These are phyloP conservation scores for Dothiorella sarmentorum DNA, from an alignment of 2,329 filamentous ascomycete genomes.

Conservation along the genomic window DNA sequence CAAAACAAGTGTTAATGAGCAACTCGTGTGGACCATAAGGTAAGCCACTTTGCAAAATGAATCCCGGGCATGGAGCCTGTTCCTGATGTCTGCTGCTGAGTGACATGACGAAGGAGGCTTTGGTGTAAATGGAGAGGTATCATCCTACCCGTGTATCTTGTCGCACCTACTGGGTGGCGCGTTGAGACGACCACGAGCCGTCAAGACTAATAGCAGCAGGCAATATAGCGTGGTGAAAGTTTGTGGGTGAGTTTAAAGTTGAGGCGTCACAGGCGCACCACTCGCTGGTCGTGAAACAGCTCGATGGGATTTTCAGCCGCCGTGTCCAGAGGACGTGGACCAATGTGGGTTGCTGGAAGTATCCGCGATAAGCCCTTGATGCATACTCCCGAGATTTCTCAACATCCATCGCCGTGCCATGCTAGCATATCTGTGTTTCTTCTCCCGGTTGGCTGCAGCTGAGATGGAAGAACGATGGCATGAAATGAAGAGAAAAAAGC, in stretches of 20 bases:
- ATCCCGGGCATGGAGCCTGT: too few relatives aligned
- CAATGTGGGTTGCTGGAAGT: not conserved
- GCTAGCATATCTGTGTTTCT: not conserved
- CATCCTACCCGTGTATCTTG: not conserved
- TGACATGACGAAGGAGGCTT: not conserved
- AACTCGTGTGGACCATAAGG: not conserved
- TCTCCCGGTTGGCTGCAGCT: not conserved
- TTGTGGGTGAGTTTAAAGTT: not conserved
- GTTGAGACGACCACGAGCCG: not conserved
- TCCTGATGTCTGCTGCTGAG: too few relatives aligned
- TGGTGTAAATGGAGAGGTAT: not conserved
- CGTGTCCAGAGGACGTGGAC: not conserved
- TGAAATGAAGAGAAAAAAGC: too few relatives aligned
- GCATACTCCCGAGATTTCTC: slow-evolving; percentile 1
- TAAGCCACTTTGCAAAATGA: too few relatives aligned
- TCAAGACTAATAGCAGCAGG: not conserved
- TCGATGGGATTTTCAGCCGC: not conserved
- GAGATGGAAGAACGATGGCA: too few relatives aligned
- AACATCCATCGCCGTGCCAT: not conserved
- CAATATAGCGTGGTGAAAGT: not conserved
- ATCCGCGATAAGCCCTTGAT: not conserved
- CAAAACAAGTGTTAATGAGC: not conserved
- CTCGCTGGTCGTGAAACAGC: not conserved
- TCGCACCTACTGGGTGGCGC: not conserved
- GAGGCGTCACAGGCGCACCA: not conserved